Conservation (phyloP, 768 basidiomycete genomes). For the Xerocomellus dryophilus region DNA sequence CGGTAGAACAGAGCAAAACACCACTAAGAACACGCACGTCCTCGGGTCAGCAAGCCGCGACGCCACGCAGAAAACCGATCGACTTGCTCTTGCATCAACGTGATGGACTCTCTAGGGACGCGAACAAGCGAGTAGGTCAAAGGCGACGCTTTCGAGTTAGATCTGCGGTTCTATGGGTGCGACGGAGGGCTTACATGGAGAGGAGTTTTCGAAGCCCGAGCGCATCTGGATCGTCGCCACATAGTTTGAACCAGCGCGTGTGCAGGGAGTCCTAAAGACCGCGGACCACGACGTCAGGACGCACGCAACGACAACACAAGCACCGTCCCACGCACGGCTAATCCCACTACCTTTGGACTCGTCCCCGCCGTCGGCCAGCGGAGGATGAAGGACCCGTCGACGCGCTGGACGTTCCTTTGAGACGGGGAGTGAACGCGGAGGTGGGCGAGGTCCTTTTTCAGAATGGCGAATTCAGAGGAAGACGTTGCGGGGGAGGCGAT, state of each 20-base stretch:
- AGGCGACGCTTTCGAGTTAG: neutral
- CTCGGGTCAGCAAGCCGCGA: constrained; percentile 8
- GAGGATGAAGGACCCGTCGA: constrained; percentile 23
- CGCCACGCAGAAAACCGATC: neutral
- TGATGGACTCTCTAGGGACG: constrained; percentile 20
- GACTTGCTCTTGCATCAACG: constrained; percentile 24
- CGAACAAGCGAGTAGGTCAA: neutral
- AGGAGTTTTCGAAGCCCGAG: constrained; percentile 22
- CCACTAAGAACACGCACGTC: constrained; percentile 12
- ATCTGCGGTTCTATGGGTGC: neutral
- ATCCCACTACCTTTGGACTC: constrained; percentile 1
- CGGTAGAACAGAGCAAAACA: constrained; percentile 12
- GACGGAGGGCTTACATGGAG: constrained; percentile 26
- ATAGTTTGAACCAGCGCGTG: constrained; percentile 25
- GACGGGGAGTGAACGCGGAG: constrained; percentile 32
- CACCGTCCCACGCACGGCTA: constrained; percentile 7
- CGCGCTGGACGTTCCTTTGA: constrained; percentile 25
- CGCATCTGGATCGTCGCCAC: constrained; percentile 23
- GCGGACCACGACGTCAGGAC: neutral
- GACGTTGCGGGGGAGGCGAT: constrained; percentile 9
- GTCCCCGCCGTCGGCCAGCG: constrained; percentile 20
- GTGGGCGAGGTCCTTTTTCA: constrained; percentile 28
- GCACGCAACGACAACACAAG: neutral
- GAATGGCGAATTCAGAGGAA: constrained; percentile 20
- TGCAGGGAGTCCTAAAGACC: constrained; percentile 22